These are phyloP conservation scores for Achaetomiella virescens DNA, from an alignment of 495 filamentous ascomycete species.

Conservation along the genomic window DNA sequence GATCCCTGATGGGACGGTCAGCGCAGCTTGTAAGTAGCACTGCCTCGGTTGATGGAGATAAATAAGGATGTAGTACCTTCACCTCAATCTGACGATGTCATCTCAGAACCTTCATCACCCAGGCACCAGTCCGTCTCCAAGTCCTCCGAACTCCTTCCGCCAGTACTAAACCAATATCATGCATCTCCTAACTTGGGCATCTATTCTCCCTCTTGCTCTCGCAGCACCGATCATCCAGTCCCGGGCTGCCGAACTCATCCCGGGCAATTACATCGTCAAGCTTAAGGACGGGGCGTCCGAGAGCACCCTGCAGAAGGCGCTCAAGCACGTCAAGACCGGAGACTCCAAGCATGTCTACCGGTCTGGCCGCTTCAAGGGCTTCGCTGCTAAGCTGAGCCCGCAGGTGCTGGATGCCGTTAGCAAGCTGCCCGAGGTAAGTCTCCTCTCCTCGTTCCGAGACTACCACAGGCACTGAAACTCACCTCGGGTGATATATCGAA, in stretches of 20 bases:
- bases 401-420: slow-evolving; percentile 35
- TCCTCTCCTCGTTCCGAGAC: not conserved
- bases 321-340: slow-evolving; percentile 23
- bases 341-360: slow-evolving; percentile 35
- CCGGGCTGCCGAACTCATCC: slow-evolving; percentile 33
- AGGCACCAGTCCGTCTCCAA: no score
- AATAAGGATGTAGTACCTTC: no score
- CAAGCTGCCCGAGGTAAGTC: slow-evolving; percentile 36
- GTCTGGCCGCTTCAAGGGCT: slow-evolving; percentile 37
- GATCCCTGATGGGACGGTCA: slow-evolving; percentile 7
- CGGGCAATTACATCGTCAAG: slow-evolving; percentile 51
- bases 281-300: slow-evolving; percentile 41
- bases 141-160: no score
- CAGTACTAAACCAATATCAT: slow-evolving; percentile 6
- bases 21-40: not conserved
- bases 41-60: not conserved
- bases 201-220: slow-evolving; percentile 20
- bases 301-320: slow-evolving; percentile 29
- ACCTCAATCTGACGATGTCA: no score
- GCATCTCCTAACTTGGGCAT: slow-evolving; percentile 14
- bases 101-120: not conserved
- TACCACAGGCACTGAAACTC: not conserved
- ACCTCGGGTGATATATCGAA: slow-evolving; percentile 43
- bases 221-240: slow-evolving; percentile 35
- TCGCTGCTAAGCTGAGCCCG: slow-evolving; percentile 31